A percentile compares a stretch with the other conserved stretches of the same genome.
Conservation (phyloP, 2,329 filamentous ascomycete genomes). For the Neocucurbitaria cava region DNA sequence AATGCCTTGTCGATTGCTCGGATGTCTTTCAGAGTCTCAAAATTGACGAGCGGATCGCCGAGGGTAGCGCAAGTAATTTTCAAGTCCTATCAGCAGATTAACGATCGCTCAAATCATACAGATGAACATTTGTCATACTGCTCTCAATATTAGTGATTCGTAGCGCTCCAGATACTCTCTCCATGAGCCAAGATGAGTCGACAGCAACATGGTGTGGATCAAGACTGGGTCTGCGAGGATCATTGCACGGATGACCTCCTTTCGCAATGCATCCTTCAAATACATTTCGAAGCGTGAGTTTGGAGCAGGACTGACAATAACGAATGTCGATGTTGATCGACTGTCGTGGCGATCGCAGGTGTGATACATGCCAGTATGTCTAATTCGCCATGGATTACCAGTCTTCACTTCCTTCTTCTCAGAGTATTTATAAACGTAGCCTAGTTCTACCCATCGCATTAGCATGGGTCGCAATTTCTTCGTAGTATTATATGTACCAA, state of each 20-base stretch:
- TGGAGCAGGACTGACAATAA: slow-evolving; percentile 1
- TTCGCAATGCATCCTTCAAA: background rate
- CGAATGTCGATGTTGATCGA: background rate
- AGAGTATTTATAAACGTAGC: slow-evolving; percentile 5
- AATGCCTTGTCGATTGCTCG: slow-evolving; percentile 2
- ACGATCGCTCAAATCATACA: background rate
- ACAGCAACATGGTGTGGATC: slow-evolving; percentile 6
- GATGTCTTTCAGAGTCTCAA: slow-evolving; percentile 5
- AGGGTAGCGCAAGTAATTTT: background rate
- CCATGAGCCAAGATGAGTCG: slow-evolving; percentile 3
- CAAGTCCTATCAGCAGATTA: background rate
- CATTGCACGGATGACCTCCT: background rate
- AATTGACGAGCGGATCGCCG: background rate
- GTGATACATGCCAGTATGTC: slow-evolving; percentile 10
- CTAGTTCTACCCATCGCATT: background rate
- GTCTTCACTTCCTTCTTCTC: slow-evolving; percentile 5
- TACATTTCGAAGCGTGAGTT: background rate
- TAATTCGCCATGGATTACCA: slow-evolving; percentile 8
- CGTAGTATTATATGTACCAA: background rate
- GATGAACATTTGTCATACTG: background rate
- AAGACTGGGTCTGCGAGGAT: background rate
- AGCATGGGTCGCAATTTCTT: background rate
- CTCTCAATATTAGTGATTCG: background rate
- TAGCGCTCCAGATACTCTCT: slow-evolving; percentile 1
- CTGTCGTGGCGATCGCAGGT: background rate